Evolutionary conservation across 805 yeast species (phyloP), one percentile per base, ranked within the genome.

Genomic region (Allodekkera sacchari): DNA sequence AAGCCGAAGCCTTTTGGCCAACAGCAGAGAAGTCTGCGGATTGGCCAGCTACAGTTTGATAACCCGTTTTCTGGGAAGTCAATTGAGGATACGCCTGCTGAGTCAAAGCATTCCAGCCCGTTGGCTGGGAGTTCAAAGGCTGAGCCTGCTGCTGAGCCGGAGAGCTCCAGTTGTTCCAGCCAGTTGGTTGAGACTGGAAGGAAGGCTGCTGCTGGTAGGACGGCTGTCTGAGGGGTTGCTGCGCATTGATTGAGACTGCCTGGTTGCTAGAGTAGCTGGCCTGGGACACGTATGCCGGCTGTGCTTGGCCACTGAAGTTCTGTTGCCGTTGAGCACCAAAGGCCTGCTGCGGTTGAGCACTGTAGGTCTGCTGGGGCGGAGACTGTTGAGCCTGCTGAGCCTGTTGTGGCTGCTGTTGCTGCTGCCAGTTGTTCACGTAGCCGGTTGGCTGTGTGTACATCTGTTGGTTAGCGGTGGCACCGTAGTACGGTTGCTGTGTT

Each of bases 51-150:
- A n/a, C n/a, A 19, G 32, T 45, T 18, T 25, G 37, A 27, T 34
- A 35, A 29, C 44, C 48, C 4, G 43, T 37, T 30, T 32, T 34
- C 26, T 34, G 39, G 7, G 31, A n/a, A 18, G 17, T 28, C n/a
- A 36, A 22, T n/a, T n/a, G n/a, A n/a, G n/a, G n/a, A n/a, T n/a
- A n/a, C n/a, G n/a, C n/a, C n/a, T 12, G 17, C 42, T 36, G 43
- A 7, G 34, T 14, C 19, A 44, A 45, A 34, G 43, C 46, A 2
- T 48, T 53, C 50, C 56, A 64, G 1, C 68, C 70, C 2, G 69
- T 61, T 6, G 55, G 57, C 39, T 65, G 70, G 11, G 61, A 23
- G 36, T 45, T 50, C 18, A 50, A 20, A 2, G 41, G 47, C 22
- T 47, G 51, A 21, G 53, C 44, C 21, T 49, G 55, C 33, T 50